Evolutionary conservation across 75 land plant species (phyloP).

Genomic region (Adiantum capillusveneris): DNA sequence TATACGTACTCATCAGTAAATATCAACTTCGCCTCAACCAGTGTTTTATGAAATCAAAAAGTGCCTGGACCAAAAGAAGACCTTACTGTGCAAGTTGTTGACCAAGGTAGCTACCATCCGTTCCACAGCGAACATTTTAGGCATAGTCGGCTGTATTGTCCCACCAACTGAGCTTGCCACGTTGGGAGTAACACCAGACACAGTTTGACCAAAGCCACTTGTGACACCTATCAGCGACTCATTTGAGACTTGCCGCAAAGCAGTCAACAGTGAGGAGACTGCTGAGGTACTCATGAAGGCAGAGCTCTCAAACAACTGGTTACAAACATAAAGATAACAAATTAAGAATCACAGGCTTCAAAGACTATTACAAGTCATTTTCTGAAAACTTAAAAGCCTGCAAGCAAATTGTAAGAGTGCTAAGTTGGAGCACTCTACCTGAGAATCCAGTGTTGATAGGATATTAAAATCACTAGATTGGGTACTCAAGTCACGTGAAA

Average conservation of each 20-base stretch:
- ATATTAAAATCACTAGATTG: slow-evolving; percentile 83
- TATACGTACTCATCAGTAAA: too few species aligned
- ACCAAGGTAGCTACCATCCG: slow-evolving; percentile 73
- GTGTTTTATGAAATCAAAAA: too few species aligned
- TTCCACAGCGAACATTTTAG: slow-evolving; percentile 79
- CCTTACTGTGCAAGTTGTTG: slow-evolving; percentile 84
- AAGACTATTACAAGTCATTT: too few species aligned
- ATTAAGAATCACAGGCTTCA: too few species aligned
- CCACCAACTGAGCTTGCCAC: slow-evolving; percentile 9
- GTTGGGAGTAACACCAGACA: slow-evolving; percentile 12
- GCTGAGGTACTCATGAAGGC: slow-evolving; percentile 79
- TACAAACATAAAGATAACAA: slow-evolving; percentile 2
- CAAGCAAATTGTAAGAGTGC: too few species aligned
- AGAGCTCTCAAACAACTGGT: slow-evolving; percentile 88
- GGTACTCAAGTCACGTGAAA: slow-evolving; percentile 64
- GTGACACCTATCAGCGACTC: slow-evolving; percentile 37
- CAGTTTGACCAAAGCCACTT: slow-evolving; percentile 38
- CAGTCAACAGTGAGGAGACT: slow-evolving; percentile 72
- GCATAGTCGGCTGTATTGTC: slow-evolving; percentile 39
- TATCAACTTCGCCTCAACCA: too few species aligned
- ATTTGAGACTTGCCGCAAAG: slow-evolving; percentile 65
- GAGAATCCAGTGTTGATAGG: slow-evolving; percentile 88
- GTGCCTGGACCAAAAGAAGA: too few species aligned
- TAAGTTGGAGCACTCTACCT: too few species aligned
- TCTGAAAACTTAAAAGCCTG: too few species aligned